Evolutionary conservation across 306 rosid genomes (phyloP), one percentile per base, ranked within the genome.

Genomic region (Lathyrus tuberosus): DNA sequence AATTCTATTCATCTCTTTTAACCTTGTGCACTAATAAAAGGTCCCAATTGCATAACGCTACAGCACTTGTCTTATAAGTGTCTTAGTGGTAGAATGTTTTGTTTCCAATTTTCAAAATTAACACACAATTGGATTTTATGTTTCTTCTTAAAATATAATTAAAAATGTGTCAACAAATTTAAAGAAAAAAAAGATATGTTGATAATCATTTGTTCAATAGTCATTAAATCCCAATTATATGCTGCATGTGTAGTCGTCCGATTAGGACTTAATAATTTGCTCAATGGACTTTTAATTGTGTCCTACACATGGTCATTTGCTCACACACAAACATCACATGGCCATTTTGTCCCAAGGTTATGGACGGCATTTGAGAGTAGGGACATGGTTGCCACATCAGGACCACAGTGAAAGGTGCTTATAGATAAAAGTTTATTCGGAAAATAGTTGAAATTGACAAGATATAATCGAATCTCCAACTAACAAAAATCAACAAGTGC

Each of bases 21-120:
- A n/a, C n/a, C n/a, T n/a, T n/a, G n/a, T n/a, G n/a, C n/a, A n/a
- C n/a, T n/a, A n/a, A n/a, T n/a, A n/a, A 20, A 20, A 87, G 84
- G 84, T 5, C 82, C 95, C 86, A 65, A 31, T 40, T 68, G 58
- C 49, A 76, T 72, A 72, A 75, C 71, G 84, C 74, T 35, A 73
- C 60, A 72, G 35, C 11, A 72, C 80, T 83, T 87, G 95, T 85
- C 87, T 67, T 78, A 73, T 84, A 73, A 77, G 67, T 84, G 95
- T 91, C 87, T 70, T 65, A 38, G 65, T 65, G 69, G 40, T 57
- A 80, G 76, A 80, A 70, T 74, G 74, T 78, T 47, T 67, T 81
- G 78, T 76, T 74, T 65, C 76, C 46, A 71, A 69, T 20, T 67
- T 73, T 70, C 73, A 68, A 73, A 65, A 61, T 10, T 61, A 71